Base-by-base conservation (phyloP, 2,329 filamentous ascomycete genomes). In the Sarocladium strictum region DNA sequence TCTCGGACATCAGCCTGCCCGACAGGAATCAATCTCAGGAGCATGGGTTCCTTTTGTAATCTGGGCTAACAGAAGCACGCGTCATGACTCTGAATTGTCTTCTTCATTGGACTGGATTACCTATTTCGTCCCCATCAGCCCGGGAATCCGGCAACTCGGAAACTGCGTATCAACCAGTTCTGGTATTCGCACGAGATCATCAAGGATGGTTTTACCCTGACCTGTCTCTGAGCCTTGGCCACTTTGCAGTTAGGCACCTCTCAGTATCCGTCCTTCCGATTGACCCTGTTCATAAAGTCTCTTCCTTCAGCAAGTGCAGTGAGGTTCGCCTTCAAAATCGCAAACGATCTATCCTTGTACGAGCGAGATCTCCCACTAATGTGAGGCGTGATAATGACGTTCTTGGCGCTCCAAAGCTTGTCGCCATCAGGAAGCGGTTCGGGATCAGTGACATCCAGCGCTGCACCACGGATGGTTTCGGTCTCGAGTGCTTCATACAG, bases 401-500 rank as follows among this genome's bases (percentile, higher is more conserved):
- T 90, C 57, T 81, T 80, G 14, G 85, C 74, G 24, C 73, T 77
- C 88, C 88, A 93, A 52, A 93, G 69, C 58, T 81, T 78, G 63
- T 88, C 82, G 3, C 85, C 80, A 2, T 75, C 69, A 0, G 87
- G 87, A 58, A 93, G 66, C 0, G 89, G 89, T 67, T 93, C 89
- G 0, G 89, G 89, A 57, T 92, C 87, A 1, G 88, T 87, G 1
- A 93, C 89, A 64, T 92, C 89, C 38, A 93, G 69, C 1, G 87
- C 87, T 0, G 89, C 89, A 27, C 89, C 89, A 2, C 74, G 63
- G 49, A 77, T 72, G 15, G 64, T 49, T 4, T 65, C 73, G 2
- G 58, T 58, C 37, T 78, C 69, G 11, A 92, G 69, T 0, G 86
- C 85, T 1, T 73, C 72, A 17, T 90, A 77, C 52, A 93, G 65